Conservation (phyloP, 2,329 filamentous ascomycete species). For the Alternaria brassicae region DNA sequence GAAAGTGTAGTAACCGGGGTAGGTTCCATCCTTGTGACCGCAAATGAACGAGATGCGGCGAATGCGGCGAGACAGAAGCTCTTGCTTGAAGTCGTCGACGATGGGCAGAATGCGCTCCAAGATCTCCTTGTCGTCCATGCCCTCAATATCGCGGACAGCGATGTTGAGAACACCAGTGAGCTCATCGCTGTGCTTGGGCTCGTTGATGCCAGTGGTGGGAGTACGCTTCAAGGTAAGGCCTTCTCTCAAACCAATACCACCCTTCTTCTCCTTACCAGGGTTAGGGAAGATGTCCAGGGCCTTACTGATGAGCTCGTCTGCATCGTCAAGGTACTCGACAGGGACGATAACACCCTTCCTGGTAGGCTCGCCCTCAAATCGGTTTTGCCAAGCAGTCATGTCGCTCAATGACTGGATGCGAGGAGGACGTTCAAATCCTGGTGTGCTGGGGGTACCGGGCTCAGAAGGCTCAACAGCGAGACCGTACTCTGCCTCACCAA, state of each 20-base stretch:
- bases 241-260: conserved; percentile 50
- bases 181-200: conserved; percentile 70
- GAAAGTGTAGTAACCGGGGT: conserved; percentile 98
- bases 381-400: conserved; percentile 84
- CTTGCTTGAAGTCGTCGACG: conserved; percentile 80
- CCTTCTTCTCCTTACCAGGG: conserved; percentile 62
- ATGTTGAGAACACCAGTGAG: conserved; percentile 92
- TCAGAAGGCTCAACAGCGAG: conserved; percentile 79
- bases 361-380: conserved; percentile 74
- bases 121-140: conserved; percentile 80
- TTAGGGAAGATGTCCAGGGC: conserved; percentile 83
- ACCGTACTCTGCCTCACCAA: conserved; percentile 89
- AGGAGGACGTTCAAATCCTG: conserved; percentile 71
- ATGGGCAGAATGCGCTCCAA: conserved; percentile 76
- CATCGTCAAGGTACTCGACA: conserved; percentile 91
- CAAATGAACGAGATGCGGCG: conserved; percentile 96
- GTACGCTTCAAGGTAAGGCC: conserved; percentile 70
- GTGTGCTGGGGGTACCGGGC: conserved; percentile 73
- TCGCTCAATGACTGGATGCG: conserved; percentile 95
- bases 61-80: conserved; percentile 80
- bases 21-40: conserved; percentile 90
- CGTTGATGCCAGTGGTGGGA: conserved; percentile 49
- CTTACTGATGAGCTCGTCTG: conserved; percentile 82
- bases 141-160: conserved; percentile 87
- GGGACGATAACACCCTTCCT: conserved; percentile 95